Evolutionary conservation across 257 asterid genomes (phyloP), one percentile per base, ranked within the genome.

Genomic region (Capsicum baccatum): DNA sequence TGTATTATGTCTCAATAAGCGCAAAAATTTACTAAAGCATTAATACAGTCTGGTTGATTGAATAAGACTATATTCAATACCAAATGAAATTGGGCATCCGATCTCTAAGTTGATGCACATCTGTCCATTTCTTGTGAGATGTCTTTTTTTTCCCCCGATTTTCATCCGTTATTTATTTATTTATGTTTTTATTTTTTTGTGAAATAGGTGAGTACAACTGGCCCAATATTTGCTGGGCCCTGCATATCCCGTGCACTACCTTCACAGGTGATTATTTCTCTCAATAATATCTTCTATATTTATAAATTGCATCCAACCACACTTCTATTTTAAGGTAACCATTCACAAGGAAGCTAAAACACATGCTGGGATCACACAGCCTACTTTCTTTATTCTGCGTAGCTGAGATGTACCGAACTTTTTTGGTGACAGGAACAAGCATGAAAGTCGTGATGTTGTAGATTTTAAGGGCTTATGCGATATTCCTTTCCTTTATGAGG

Each of bases 141-240:
- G 21, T 67, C 50, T 8, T 33, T 19, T 54, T 13, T 26, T 9
- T 44, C 12, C 67, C 67, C 79, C 69, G 33, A 39, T 10, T 59
- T 26, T 56, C 39, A 42, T 55, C 52, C 56, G 66, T 76, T 48
- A 26, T 16, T 44, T 59, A 37, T 14, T 84, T 11, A 54, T 79
- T 60, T 42, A 44, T 42, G 48, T 73, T 10, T 6, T 6, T 17
- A 9, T 35, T 4, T 59, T 35, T 68, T 88, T 66, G 60, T 84
- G 73, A 62, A 59, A 88, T 91, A 94, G 98, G 97, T 85, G 86
- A 89, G 86, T 85, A 93, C 97, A 66, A 92, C 92, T 71, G 99
- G 98, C 83, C 99, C 99, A 83, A 89, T 94, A 84, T 95, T 95
- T 81, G 96, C 96, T 86, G 99, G 98, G 90, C 97, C 97, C 79